phyloP scores from a whole-genome alignment of 345 rosid genomes.

The Cardamine occulta region DNA sequence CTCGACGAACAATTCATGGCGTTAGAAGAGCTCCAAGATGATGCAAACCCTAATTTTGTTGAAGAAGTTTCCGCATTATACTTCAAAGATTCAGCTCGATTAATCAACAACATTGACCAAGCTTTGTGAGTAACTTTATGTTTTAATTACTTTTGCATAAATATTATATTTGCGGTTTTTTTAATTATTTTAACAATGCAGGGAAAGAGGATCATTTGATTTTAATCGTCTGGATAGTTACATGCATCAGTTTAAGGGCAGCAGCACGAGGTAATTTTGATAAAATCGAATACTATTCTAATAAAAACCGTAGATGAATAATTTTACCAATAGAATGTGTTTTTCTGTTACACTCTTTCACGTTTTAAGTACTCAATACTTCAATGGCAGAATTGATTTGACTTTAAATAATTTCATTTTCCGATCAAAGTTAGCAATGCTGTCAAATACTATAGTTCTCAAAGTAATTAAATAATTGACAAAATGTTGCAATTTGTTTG shows the following conservation, averaged over 20 bases:
- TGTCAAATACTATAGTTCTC: background rate
- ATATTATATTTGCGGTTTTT: background rate
- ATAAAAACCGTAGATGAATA: background rate
- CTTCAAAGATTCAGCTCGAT: slow-evolving; percentile 59
- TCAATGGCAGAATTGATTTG: background rate
- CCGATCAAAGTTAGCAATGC: background rate
- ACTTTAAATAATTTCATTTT: background rate
- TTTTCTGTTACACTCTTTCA: too few species aligned
- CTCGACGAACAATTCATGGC: slow-evolving; percentile 73
- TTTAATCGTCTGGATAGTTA: slow-evolving; percentile 66
- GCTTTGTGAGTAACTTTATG: slow-evolving; percentile 53
- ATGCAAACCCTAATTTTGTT: slow-evolving; percentile 68
- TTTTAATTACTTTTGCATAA: background rate
- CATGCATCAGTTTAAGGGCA: slow-evolving; percentile 98
- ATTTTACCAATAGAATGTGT: background rate
- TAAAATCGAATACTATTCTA: background rate
- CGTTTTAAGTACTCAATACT: too few species aligned
- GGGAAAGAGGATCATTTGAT: slow-evolving; percentile 45
- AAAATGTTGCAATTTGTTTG: slow-evolving; percentile 13
- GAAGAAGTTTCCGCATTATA: slow-evolving; percentile 65
- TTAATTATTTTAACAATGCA: slow-evolving; percentile 30
- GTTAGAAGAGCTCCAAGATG: slow-evolving; percentile 80
- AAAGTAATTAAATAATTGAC: background rate
- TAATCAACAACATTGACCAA: slow-evolving; percentile 63
- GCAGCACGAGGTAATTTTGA: slow-evolving; percentile 70